These are phyloP conservation scores for Ogataea zsoltii DNA, from an alignment of 805 yeast genomes.

Conservation along the genomic window DNA sequence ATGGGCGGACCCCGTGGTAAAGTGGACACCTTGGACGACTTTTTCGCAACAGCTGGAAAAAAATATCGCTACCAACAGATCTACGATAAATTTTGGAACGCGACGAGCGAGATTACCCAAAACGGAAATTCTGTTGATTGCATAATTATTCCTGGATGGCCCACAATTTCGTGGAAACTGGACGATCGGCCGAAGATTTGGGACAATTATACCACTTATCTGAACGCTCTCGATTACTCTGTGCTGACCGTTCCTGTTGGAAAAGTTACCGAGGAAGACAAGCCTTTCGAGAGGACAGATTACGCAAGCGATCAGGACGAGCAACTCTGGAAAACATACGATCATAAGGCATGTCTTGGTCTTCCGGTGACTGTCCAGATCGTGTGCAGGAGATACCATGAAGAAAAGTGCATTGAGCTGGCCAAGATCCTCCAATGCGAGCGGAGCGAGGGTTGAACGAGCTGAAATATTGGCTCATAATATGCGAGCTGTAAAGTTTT, in stretches of 20 bases:
- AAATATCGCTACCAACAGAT: conserved; percentile 38
- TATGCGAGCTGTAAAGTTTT: too few relatives aligned
- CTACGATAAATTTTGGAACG: conserved; percentile 40
- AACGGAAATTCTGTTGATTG: conserved; percentile 47
- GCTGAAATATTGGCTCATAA: too few relatives aligned
- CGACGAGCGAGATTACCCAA: conserved; percentile 34
- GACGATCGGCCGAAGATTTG: conserved; percentile 41
- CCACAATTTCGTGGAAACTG: conserved; percentile 41
- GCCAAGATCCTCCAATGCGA: conserved; percentile 25
- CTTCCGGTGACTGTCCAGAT: conserved; percentile 60
- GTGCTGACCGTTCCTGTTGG: conserved; percentile 47
- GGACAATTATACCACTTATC: conserved; percentile 54
- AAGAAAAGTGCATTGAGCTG: conserved; percentile 52
- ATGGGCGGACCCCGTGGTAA: conserved; percentile 21
- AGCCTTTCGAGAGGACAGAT: conserved; percentile 33
- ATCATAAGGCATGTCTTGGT: conserved; percentile 46
- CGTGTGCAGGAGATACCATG: conserved; percentile 54
- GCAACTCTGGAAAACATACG: conserved; percentile 39
- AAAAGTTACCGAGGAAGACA: conserved; percentile 38
- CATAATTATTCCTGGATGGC: conserved; percentile 48
- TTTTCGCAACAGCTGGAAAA: conserved; percentile 41
- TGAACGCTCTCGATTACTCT: conserved; percentile 55
- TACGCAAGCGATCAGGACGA: conserved; percentile 38
- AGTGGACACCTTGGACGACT: conserved; percentile 27
- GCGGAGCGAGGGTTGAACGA: not conserved